Evolutionary conservation across 208 protist species (phyloP).

Genomic region (Leishmania turanica): DNA sequence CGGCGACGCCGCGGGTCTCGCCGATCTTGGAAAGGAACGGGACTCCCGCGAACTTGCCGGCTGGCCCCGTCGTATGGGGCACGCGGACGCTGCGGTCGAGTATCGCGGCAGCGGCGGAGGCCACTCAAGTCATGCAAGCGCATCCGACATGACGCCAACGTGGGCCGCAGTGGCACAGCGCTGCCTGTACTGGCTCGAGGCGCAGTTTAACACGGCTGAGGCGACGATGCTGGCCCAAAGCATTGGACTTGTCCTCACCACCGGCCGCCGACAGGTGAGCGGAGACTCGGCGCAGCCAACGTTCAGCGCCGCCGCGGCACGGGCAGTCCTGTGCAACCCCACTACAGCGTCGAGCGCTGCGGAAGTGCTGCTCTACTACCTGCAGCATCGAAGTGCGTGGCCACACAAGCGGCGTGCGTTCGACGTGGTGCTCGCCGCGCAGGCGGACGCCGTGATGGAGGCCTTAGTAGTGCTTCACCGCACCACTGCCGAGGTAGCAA

Average conservation of each 20-base stretch:
- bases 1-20: conserved; percentile 5
- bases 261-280: not conserved
- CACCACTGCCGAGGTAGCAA: conserved; percentile 6
- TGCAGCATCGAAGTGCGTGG: conserved; percentile 6
- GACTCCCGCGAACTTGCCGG: not conserved
- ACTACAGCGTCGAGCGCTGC: not conserved
- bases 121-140: not conserved
- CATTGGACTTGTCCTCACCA: not conserved
- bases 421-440: conserved; percentile 18
- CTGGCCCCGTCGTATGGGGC: not conserved
- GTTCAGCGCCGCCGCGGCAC: not conserved
- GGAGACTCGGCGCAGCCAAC: not conserved
- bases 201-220: conserved; percentile 25
- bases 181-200: conserved; percentile 32
- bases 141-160: not conserved
- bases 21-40: not conserved
- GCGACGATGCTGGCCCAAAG: not conserved
- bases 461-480: conserved; percentile 16
- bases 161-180: conserved; percentile 12
- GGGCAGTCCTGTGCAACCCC: not conserved
- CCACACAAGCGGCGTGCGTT: conserved; percentile 4
- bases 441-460: conserved; percentile 18
- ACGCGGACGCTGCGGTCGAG: not conserved
- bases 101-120: not conserved
- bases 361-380: conserved; percentile 9